These are phyloP conservation scores for Phytophthora podocarpi DNA, from an alignment of 352 stramenopile species.

Conservation along the genomic window DNA sequence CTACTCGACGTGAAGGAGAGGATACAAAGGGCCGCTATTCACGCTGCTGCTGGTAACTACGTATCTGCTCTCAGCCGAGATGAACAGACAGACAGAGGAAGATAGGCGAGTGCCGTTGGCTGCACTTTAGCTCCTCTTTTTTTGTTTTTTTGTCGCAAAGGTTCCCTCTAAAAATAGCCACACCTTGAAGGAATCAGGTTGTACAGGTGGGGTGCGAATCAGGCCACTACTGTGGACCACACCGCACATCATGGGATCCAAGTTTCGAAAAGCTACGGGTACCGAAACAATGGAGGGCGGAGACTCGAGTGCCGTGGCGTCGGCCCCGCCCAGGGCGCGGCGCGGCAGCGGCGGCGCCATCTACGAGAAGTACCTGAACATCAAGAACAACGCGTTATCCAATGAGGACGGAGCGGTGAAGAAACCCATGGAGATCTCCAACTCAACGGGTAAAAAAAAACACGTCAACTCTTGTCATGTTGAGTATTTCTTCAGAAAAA, in stretches of 20 bases:
- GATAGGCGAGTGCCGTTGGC: slow-evolving; percentile 16
- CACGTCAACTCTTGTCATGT: neutral
- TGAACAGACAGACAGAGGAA: slow-evolving; percentile 11
- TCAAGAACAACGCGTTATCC: slow-evolving; percentile 40
- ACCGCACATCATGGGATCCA: neutral
- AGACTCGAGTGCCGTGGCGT: slow-evolving; percentile 17
- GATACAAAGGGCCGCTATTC: slow-evolving; percentile 1
- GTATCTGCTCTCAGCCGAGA: slow-evolving; percentile 16
- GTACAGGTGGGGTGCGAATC: slow-evolving; percentile 23
- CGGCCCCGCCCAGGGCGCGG: slow-evolving; percentile 22
- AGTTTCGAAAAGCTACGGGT: slow-evolving; percentile 11
- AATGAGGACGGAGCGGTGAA: slow-evolving; percentile 4
- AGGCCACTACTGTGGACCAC: slow-evolving; percentile 29
- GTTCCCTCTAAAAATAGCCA: slow-evolving; percentile 33
- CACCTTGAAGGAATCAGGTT: slow-evolving; percentile 32
- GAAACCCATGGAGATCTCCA: slow-evolving; percentile 48
- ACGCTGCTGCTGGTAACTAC: neutral
- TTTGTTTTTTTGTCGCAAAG: slow-evolving; percentile 3
- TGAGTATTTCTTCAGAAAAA: neutral
- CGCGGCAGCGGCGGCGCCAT: slow-evolving; percentile 26
- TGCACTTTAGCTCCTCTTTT: slow-evolving; percentile 9
- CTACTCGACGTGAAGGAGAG: slow-evolving; percentile 1
- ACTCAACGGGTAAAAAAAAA: slow-evolving; percentile 59
- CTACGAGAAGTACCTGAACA: slow-evolving; percentile 62
- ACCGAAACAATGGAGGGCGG: slow-evolving; percentile 41